Conservation (phyloP, 176 grass and related monocot species). For the Cymbopogon citratus region DNA sequence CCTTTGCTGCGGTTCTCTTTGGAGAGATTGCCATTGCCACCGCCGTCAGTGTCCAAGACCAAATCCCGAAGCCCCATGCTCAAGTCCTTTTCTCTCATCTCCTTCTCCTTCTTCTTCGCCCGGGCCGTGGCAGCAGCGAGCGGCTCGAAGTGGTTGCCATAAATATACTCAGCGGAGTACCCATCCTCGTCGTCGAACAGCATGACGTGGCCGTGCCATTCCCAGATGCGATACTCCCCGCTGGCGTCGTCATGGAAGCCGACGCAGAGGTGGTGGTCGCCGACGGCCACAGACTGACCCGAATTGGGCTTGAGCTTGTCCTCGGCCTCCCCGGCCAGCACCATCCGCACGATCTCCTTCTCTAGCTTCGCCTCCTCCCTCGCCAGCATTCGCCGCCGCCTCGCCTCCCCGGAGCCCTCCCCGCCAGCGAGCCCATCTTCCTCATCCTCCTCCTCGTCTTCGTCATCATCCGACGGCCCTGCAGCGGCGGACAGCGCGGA, state of each 20-base stretch:
- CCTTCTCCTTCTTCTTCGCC: conserved; percentile 54
- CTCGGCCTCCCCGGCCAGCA: conserved; percentile 56
- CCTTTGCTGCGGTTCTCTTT: conserved; percentile 20
- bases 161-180: conserved; percentile 90
- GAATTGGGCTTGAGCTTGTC: conserved; percentile 81
- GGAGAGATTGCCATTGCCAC: conserved; percentile 10
- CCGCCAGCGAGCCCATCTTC: conserved; percentile 15
- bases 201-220: conserved; percentile 99
- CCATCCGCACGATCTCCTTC: conserved; percentile 71
- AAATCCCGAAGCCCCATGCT: conserved; percentile 77
- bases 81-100: conserved; percentile 51
- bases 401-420: conserved; percentile 33
- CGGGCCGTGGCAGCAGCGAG: conserved; percentile 39
- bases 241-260: conserved; percentile 73
- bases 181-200: conserved; percentile 88
- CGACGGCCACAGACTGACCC: conserved; percentile 77
- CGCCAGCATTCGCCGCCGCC: conserved; percentile 46
- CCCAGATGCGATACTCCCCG: conserved; percentile 88
- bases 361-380: conserved; percentile 82
- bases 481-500: conserved; percentile 47
- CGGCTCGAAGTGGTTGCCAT: conserved; percentile 87
- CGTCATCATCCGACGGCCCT: conserved; percentile 29
- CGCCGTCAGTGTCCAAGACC: conserved; percentile 32
- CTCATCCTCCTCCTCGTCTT: conserved; percentile 31
- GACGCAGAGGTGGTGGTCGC: conserved; percentile 83